Base-by-base conservation (phyloP, 2,329 filamentous ascomycete species). In the Talaromyces funiculosus region DNA sequence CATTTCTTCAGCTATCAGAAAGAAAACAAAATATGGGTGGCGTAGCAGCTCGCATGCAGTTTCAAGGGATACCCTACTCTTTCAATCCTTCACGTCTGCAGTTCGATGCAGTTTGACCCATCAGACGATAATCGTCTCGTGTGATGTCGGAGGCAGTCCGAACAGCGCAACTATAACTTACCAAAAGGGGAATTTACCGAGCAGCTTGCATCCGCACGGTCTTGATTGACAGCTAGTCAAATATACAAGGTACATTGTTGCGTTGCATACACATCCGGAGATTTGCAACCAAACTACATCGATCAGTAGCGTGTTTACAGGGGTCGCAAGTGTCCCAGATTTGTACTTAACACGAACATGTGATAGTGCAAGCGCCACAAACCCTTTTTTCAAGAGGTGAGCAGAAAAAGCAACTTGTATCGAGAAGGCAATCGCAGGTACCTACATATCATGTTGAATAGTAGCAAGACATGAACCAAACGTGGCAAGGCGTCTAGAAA, bases 281-380 rank as follows among this genome's bases (percentile, higher is more conserved):
- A 59, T 59, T 59, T 38, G 45, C n/a, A 59, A 53, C n/a, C 47
- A 35, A 53, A 40, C 56, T 29, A 59, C 45, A 35, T 40, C 10
- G 47, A 53, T 24, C 51, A 40, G 57, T 45, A 40, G 57, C 57
- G n/a, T 59, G 57, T 42, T 9, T 51, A 53, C 33, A 51, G 45
- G 57, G 57, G 43, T 59, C 6, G 14, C 7, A 35, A 16, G 9
- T 53, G 1, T 35, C 8, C 20, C 24, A 26, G 57, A 10, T 37
- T 12, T 42, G 33, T 38, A 45, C 38, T 24, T 43, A 20, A 33
- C 12, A 20, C 26, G 57, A 53, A 42, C 33, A 51, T 53, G 47
- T 51, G 47, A 59, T 24, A 18, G 26, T 33, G 3, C 10, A 12
- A 18, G 20, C 57, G 35, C 45, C 57, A 59, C 57, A 53, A 59